These are phyloP conservation scores for Backusella australiensis DNA, from an alignment of 192 early-diverging fungal species.

Conservation along the genomic window DNA sequence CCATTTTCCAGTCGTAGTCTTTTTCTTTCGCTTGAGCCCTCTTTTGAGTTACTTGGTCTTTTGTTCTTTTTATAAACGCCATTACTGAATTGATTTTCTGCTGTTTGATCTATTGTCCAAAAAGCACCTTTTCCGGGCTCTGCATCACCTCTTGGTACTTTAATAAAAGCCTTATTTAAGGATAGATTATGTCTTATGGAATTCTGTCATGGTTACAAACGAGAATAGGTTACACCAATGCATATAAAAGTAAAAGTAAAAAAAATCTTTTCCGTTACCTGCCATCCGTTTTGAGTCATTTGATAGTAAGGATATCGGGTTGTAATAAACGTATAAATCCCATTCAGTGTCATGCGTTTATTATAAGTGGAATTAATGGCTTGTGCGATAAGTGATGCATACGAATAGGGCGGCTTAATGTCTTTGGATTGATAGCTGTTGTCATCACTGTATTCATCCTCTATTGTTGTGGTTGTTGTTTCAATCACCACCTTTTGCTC, in stretches of 20 bases:
- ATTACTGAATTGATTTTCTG: slow-evolving; percentile 65
- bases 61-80: slow-evolving; percentile 68
- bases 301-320: slow-evolving; percentile 86
- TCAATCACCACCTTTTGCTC: background rate
- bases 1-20: background rate
- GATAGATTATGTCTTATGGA: slow-evolving; percentile 94
- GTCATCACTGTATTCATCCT: background rate
- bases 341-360: slow-evolving; percentile 82
- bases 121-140: slow-evolving; percentile 93
- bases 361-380: slow-evolving; percentile 75
- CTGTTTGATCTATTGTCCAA: slow-evolving; percentile 82
- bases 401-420: slow-evolving; percentile 80
- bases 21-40: background rate
- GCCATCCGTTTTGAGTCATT: slow-evolving; percentile 88
- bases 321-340: slow-evolving; percentile 88
- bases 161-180: slow-evolving; percentile 88
- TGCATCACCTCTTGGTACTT: slow-evolving; percentile 75
- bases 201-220: slow-evolving; percentile 51
- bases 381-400: slow-evolving; percentile 89
- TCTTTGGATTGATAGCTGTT: slow-evolving; percentile 25
- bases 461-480: background rate
- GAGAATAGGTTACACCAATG: background rate
- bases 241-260: background rate
- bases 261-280: slow-evolving; percentile 50
- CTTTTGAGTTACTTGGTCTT: background rate